Evolutionary conservation across 441 rosid genomes (phyloP), one percentile per base, ranked within the genome.

Genomic region (Adansonia grandidieri): DNA sequence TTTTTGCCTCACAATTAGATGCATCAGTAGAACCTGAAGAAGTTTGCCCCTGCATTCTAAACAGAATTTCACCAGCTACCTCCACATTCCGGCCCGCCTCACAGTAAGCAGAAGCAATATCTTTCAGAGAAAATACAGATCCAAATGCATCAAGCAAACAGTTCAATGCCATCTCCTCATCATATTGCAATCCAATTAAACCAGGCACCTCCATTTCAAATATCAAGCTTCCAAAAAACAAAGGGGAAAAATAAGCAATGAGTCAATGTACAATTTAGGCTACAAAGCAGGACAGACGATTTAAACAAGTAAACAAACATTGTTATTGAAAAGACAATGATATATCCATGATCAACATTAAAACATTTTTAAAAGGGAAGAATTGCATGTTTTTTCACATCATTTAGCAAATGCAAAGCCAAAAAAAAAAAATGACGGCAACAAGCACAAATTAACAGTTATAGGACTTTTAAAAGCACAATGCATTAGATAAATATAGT

Each of bases 111-210:
- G 87, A 84, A 56, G 86, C 87, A 62, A 89, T 89, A 66, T 86
- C 85, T 73, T 89, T 80, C 13, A 84, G 80, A 19, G 93, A 81
- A 80, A 84, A 80, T 10, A 17, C 20, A 20, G 90, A 66, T 28
- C 88, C 87, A 80, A 88, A 88, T 6, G 80, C 83, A 62, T 89
- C 89, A 54, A 87, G 80, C 85, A 91, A 82, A 81, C 61, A 78
- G 80, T 71, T 84, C 81, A 91, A 68, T 50, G 81, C 88, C 80
- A 65, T 80, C 54, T 84, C 90, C 54, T 85, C 91, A 45, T 75
- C 87, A 44, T 76, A 69, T 20, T 19, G 78, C 71, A 74, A 65
- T 37, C 61, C 67, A 57, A 45, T 84, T 19, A 70, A 56, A 68
- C 75, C 10, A 73, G 89, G 62, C 37, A 85, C 81, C 77, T 88